phyloP scores from a whole-genome alignment of 1,284 basidiomycete species.

The Trichosporon ovoides region DNA sequence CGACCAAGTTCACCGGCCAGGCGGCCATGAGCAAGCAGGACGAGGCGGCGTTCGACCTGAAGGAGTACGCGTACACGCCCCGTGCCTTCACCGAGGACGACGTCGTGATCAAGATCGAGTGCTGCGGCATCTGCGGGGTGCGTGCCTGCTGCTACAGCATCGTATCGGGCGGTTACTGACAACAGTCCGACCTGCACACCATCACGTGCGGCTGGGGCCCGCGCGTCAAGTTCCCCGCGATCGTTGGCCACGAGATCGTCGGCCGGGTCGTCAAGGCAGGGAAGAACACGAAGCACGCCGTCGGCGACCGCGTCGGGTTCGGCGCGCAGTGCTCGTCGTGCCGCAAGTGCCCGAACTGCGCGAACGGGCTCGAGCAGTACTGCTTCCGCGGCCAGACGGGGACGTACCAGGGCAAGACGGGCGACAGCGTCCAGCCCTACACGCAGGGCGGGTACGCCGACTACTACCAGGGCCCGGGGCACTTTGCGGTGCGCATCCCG shows the following conservation, averaged over 20 bases:
- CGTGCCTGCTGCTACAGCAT: neutral
- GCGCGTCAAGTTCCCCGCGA: slow-evolving; percentile 16
- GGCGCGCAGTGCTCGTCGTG: slow-evolving; percentile 59
- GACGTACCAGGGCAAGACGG: slow-evolving; percentile 23
- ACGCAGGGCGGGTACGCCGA: slow-evolving; percentile 27
- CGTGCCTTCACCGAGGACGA: slow-evolving; percentile 31
- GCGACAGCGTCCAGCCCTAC: slow-evolving; percentile 19
- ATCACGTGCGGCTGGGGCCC: slow-evolving; percentile 29
- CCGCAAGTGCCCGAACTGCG: slow-evolving; percentile 56
- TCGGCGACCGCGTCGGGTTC: slow-evolving; percentile 62
- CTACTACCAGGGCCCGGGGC: slow-evolving; percentile 54
- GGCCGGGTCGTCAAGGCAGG: slow-evolving; percentile 48
- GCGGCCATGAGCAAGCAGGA: slow-evolving; percentile 24
- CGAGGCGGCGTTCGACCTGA: slow-evolving; percentile 24
- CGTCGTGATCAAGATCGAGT: slow-evolving; percentile 25
- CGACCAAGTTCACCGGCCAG: slow-evolving; percentile 25
- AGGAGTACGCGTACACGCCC: slow-evolving; percentile 28
- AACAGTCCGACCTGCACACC: slow-evolving; percentile 28
- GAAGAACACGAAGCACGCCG: slow-evolving; percentile 52
- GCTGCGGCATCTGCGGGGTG: slow-evolving; percentile 23
- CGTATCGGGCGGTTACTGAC: neutral
- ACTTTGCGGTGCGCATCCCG: slow-evolving; percentile 65
- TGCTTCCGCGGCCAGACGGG: slow-evolving; percentile 32
- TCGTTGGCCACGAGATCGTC: slow-evolving; percentile 53
- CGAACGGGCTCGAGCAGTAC: slow-evolving; percentile 57